A percentile compares a stretch with the other conserved stretches of the same genome.
Conservation (phyloP, 2,329 filamentous ascomycete genomes). For the Pseudocercospora crystallina region DNA sequence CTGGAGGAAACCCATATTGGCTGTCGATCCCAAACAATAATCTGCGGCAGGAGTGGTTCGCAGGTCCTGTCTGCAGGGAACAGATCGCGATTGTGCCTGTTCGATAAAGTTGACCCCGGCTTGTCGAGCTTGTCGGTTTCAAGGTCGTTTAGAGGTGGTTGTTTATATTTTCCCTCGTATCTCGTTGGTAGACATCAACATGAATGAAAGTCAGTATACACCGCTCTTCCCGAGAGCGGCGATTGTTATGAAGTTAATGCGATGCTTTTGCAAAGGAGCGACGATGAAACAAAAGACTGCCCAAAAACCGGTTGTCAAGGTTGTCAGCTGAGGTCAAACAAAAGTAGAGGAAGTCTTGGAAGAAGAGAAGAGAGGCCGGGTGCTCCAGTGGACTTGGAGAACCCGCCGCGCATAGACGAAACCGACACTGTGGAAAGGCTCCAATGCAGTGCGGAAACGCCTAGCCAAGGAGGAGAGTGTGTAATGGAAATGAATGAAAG, state of each 20-base stretch:
- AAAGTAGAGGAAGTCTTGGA: constrained; percentile 3
- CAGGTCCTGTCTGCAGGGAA: neutral
- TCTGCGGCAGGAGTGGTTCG: constrained; percentile 10
- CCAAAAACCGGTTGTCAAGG: constrained; percentile 3
- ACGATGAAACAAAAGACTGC: constrained; percentile 4
- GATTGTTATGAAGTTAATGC: neutral
- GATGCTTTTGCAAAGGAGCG: constrained; percentile 5
- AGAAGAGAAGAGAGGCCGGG: constrained; percentile 4
- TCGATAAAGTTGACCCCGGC: neutral
- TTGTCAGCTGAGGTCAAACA: constrained; percentile 2
- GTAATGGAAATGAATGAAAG: constrained; percentile 11
- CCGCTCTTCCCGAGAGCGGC: constrained; percentile 4
- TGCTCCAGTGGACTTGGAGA: constrained; percentile 12
- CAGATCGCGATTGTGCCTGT: neutral
- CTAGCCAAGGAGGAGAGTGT: constrained; percentile 3
- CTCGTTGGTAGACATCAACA: neutral
- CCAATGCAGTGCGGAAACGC: constrained; percentile 1
- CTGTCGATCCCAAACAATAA: constrained; percentile 3
- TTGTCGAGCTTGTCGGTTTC: neutral
- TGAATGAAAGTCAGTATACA: neutral
- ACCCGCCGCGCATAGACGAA: neutral
- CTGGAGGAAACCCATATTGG: constrained; percentile 12
- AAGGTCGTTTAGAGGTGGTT: neutral
- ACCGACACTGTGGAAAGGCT: too few species aligned
- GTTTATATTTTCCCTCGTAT: neutral